Evolutionary conservation across 2,329 filamentous ascomycete species (phyloP), one percentile per base, ranked within the genome.

Genomic region (Arthrobotrys conoides): DNA sequence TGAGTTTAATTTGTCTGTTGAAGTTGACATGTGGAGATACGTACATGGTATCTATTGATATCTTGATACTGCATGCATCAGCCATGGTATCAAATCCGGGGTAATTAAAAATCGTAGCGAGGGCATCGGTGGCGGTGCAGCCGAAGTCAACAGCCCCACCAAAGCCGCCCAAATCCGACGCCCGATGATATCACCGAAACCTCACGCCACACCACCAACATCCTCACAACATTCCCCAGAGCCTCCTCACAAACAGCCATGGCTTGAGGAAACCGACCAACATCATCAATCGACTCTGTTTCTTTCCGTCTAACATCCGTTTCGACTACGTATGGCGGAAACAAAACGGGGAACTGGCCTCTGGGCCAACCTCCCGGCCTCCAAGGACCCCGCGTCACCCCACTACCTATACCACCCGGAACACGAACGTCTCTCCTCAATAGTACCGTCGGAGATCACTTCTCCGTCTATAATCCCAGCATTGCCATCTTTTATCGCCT

Each of bases 391-490:
- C 61, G 64, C 63, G 30, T 72, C 75, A 3, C 75, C 68, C 48
- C 30, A 49, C 46, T 78, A 78, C 44, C 33, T 68, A 33, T 78
- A 55, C 64, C 33, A 46, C 14, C 75, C 75, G n/a, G 75, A 78
- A 59, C 75, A 72, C 36, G 48, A 53, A 51, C 68, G 68, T 9
- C 75, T 78, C 9, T 38, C 53, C 30, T 49, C 67, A 18, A 20
- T 72, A 18, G 22, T 33, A 20, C 68, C 57, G n/a, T 33, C 18
- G 14, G 67, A 63, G 24, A 72, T 78, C 3, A 78, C 75, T 3
- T 65, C 68, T 5, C 75, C 75, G 3, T 9, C 24, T 20, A 49
- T 78, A 3, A 55, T n/a, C 5, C 63, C 68, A 3, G 63, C 30
- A 6, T 53, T 78, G 2, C 75, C 75, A 0, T 33, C n/a, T 5